These are phyloP conservation scores for Nakazawaea holstii DNA, from an alignment of 805 yeast genomes.

Conservation along the genomic window DNA sequence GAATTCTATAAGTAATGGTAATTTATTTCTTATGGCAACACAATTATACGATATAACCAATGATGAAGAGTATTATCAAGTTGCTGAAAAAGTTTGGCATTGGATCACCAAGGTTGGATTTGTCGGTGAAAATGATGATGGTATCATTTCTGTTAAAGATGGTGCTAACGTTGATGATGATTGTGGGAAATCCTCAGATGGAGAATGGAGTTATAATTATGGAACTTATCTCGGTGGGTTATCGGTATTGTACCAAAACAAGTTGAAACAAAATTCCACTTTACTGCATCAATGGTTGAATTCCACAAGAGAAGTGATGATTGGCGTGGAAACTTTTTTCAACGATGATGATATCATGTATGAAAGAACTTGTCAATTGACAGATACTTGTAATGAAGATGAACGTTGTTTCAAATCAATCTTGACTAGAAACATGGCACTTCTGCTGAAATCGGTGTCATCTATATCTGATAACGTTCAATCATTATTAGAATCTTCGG, in stretches of 20 bases:
- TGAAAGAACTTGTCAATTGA: slow-evolving; percentile 56
- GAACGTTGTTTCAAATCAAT: slow-evolving; percentile 74
- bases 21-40: slow-evolving; percentile 57
- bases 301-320: slow-evolving; percentile 37
- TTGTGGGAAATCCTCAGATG: slow-evolving; percentile 43
- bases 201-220: slow-evolving; percentile 67
- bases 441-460: slow-evolving; percentile 52
- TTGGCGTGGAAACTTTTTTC: slow-evolving; percentile 33
- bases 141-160: slow-evolving; percentile 38
- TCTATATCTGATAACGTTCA: slow-evolving; percentile 34
- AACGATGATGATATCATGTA: slow-evolving; percentile 42
- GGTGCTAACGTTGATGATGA: slow-evolving; percentile 49
- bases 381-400: slow-evolving; percentile 59
- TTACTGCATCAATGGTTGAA: slow-evolving; percentile 36
- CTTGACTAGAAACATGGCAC: slow-evolving; percentile 57
- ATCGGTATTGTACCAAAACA: slow-evolving; percentile 1
- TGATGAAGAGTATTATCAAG: slow-evolving; percentile 42
- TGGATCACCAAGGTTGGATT: slow-evolving; percentile 38
- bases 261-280: slow-evolving; percentile 13
- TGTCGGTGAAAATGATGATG: slow-evolving; percentile 21
- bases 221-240: slow-evolving; percentile 43
- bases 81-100: slow-evolving; percentile 50
- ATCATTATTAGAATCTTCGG: slow-evolving; percentile 36
- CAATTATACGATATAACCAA: slow-evolving; percentile 56
- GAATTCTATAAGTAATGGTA: slow-evolving; percentile 61